Conservation (phyloP, 345 rosid species). For the Linum usitatissimum region DNA sequence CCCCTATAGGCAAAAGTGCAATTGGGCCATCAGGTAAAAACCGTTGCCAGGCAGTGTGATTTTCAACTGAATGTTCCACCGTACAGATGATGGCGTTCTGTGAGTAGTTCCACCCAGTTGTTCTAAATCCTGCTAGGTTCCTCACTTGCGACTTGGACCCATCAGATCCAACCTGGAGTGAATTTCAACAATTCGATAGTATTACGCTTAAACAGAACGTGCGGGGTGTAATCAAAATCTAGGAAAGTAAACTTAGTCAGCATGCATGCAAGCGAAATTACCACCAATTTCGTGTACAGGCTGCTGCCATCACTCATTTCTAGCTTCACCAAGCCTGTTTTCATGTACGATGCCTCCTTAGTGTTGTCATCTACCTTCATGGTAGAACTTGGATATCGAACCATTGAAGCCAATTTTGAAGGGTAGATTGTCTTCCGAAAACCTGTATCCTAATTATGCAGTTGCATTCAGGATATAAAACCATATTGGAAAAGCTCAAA, state of each 20-base stretch:
- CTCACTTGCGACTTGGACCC: conserved; percentile 84
- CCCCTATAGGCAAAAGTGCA: conserved; percentile 79
- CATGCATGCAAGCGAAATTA: conserved; percentile 33
- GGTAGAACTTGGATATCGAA: conserved; percentile 42
- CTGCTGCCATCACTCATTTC: conserved; percentile 64
- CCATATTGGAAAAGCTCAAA: not conserved
- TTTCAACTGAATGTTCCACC: conserved; percentile 64
- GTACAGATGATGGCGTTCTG: conserved; percentile 92
- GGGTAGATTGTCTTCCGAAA: conserved; percentile 56
- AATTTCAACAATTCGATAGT: conserved; percentile 8
- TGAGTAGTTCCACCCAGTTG: conserved; percentile 80
- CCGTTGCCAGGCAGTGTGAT: conserved; percentile 80
- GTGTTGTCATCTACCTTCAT: conserved; percentile 29
- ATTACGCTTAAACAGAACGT: no score
- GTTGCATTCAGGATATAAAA: conserved; percentile 4
- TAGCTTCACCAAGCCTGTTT: conserved; percentile 54
- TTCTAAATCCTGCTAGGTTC: conserved; percentile 70
- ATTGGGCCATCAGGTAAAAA: conserved; percentile 90
- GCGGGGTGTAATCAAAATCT: no score
- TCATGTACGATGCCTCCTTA: conserved; percentile 25
- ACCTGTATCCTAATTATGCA: conserved; percentile 43
- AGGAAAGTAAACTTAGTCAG: conserved; percentile 3
- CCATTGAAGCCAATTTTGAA: conserved; percentile 65
- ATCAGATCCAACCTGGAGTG: conserved; percentile 80
- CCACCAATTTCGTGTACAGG: conserved; percentile 80